Percentiles rank a stretch among this genome's conserved stretches.
Evolutionary conservation across 176 grass and related monocot genomes (phyloP).

Genomic region (Canna indica): DNA sequence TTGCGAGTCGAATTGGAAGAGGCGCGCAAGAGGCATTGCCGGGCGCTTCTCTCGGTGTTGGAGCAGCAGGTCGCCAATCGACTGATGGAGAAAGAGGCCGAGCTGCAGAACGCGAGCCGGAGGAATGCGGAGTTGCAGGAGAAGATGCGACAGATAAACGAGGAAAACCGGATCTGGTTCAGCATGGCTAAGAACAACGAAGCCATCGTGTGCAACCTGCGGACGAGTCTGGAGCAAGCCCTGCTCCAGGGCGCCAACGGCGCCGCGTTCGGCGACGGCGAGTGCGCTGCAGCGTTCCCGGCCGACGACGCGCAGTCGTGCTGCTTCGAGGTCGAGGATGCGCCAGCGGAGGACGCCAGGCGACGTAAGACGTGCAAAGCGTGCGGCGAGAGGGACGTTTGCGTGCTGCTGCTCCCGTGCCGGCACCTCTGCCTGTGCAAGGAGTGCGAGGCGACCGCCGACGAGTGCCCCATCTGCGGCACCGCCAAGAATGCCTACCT

Average conservation of each 20-base stretch:
- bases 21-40: constrained; percentile 38
- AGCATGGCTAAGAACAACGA: constrained; percentile 42
- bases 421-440: constrained; percentile 64
- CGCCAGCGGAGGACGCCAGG: background rate
- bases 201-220: constrained; percentile 35
- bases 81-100: constrained; percentile 35
- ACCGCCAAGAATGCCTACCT: constrained; percentile 35
- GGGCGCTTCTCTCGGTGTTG: constrained; percentile 22
- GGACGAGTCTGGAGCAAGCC: constrained; percentile 39
- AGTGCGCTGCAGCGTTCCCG: background rate
- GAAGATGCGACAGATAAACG: constrained; percentile 31
- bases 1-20: constrained; percentile 33
- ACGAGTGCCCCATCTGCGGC: constrained; percentile 36
- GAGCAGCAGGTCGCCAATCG: constrained; percentile 19
- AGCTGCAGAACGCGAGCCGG: constrained; percentile 18
- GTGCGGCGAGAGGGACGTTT: constrained; percentile 39
- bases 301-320: constrained; percentile 59
- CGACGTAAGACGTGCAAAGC: constrained; percentile 12
- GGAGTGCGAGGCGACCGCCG: constrained; percentile 23
- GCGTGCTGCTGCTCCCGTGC: constrained; percentile 59
- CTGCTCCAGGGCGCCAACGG: background rate
- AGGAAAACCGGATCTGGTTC: constrained; percentile 47
- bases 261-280: constrained; percentile 3
- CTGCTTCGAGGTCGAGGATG: constrained; percentile 28
- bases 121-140: constrained; percentile 48